phyloP scores from a whole-genome alignment of 2,329 filamentous ascomycete species.

The Penicillium sp. region DNA sequence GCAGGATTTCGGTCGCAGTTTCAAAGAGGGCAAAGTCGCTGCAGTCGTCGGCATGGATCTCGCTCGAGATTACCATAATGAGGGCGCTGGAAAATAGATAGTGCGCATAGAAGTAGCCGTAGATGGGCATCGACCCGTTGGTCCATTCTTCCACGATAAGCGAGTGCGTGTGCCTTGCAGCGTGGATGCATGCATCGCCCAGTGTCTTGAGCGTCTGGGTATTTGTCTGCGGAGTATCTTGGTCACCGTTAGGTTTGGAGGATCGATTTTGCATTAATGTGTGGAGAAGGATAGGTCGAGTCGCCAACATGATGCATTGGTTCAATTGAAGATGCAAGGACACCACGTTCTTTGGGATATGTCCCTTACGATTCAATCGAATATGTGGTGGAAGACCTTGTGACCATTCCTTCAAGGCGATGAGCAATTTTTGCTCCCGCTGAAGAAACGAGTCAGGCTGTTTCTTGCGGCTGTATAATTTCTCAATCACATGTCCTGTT shows the following conservation, averaged over 20 bases:
- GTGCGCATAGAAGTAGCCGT: slow-evolving; percentile 36
- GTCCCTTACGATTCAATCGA: slow-evolving; percentile 17
- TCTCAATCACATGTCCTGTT: too few relatives aligned
- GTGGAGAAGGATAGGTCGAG: slow-evolving; percentile 35
- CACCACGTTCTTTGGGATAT: slow-evolving; percentile 22
- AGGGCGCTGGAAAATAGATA: slow-evolving; percentile 34
- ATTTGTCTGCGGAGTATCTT: slow-evolving; percentile 3
- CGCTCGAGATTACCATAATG: slow-evolving; percentile 31
- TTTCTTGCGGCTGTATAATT: too few relatives aligned
- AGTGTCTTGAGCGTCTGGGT: slow-evolving; percentile 29
- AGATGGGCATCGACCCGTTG: slow-evolving; percentile 32
- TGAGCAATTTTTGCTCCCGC: slow-evolving; percentile 33
- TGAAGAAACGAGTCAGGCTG: slow-evolving; percentile 15
- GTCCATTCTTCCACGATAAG: slow-evolving; percentile 33
- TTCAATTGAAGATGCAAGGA: slow-evolving; percentile 36
- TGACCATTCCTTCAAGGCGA: slow-evolving; percentile 32
- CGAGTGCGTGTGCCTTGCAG: slow-evolving; percentile 30
- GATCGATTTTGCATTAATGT: slow-evolving; percentile 25
- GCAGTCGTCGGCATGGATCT: slow-evolving; percentile 15
- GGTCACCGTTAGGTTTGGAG: slow-evolving; percentile 1
- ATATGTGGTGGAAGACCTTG: slow-evolving; percentile 30
- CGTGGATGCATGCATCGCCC: slow-evolving; percentile 33
- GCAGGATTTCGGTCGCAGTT: slow-evolving; percentile 25
- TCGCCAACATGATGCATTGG: slow-evolving; percentile 38
- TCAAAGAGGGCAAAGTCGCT: slow-evolving; percentile 25